Evolutionary conservation across 305 asterid genomes (phyloP).

Genomic region (Stenogyne calaminthoides): DNA sequence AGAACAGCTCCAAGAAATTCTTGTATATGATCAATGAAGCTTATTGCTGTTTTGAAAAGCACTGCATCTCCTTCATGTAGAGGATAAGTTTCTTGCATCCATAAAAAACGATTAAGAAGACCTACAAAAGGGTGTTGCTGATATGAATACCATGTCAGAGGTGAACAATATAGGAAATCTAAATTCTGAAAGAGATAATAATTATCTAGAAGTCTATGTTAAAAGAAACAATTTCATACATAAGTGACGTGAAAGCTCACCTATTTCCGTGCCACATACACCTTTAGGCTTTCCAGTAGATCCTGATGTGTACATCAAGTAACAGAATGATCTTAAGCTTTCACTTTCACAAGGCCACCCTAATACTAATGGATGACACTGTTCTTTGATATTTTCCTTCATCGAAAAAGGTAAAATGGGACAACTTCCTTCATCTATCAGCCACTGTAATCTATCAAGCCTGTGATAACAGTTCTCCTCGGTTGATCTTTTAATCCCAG

Average conservation of each 20-base stretch:
- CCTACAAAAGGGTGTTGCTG: constrained; percentile 53
- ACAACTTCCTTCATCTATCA: constrained; percentile 51
- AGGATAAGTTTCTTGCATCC: constrained; percentile 92
- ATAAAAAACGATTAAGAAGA: constrained; percentile 78
- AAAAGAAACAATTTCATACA: constrained; percentile 7
- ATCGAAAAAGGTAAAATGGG: constrained; percentile 55
- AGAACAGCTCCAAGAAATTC: constrained; percentile 86
- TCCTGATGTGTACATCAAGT: constrained; percentile 94
- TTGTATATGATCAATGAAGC: constrained; percentile 93
- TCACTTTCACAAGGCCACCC: constrained; percentile 78
- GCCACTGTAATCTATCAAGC: constrained; percentile 70
- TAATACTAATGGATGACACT: constrained; percentile 35
- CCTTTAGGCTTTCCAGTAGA: constrained; percentile 93
- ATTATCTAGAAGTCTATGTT: constrained; percentile 4
- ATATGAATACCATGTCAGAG: constrained; percentile 26
- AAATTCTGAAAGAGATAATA: constrained; percentile 6
- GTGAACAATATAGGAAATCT: constrained; percentile 5
- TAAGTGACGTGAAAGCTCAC: constrained; percentile 38
- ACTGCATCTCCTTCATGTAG: constrained; percentile 58
- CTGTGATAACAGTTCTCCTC: constrained; percentile 54
- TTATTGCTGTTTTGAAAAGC: constrained; percentile 82
- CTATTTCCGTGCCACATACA: constrained; percentile 93
- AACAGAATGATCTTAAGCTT: constrained; percentile 72
- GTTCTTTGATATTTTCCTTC: constrained; percentile 39
- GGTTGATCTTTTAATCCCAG: constrained; percentile 46